Evolutionary conservation across 2,329 filamentous ascomycete genomes (phyloP).

Genomic region (Arthroderma sp.): DNA sequence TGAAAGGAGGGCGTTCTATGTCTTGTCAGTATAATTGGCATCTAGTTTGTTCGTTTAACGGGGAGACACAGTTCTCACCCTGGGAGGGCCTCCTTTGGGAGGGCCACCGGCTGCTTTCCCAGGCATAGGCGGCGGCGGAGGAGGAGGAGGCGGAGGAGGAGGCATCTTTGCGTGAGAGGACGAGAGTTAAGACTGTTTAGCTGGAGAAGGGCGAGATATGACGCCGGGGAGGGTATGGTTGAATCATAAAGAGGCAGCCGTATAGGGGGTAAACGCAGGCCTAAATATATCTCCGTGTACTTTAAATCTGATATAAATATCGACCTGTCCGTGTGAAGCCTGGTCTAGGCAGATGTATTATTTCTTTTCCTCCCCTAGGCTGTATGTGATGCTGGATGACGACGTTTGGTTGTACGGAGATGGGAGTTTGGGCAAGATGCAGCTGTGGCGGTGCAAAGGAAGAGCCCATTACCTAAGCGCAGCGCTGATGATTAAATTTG

Average conservation of each 20-base stretch:
- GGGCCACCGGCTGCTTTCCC: constrained; percentile 41
- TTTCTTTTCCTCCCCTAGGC: neutral
- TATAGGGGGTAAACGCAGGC: neutral
- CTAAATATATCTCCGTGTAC: too few relatives aligned
- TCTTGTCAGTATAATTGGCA: constrained; percentile 1
- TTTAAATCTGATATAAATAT: too few relatives aligned
- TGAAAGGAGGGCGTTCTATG: constrained; percentile 68
- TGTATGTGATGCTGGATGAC: neutral
- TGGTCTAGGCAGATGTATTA: neutral
- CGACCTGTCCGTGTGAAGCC: neutral
- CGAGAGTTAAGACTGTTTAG: constrained; percentile 1
- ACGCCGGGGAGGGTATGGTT: neutral
- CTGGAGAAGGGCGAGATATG: constrained; percentile 1
- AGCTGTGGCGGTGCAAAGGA: neutral
- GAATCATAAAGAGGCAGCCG: constrained; percentile 5
- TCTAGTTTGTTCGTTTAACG: constrained; percentile 18
- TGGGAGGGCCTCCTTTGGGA: too few relatives aligned
- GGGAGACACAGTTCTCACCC: too few relatives aligned
- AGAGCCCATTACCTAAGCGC: neutral
- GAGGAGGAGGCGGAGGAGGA: constrained; percentile 39
- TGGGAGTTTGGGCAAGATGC: neutral
- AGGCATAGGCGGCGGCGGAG: constrained; percentile 56
- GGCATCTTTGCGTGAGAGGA: constrained; percentile 25
- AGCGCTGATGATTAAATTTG: too few relatives aligned
- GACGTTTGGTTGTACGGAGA: neutral